Conservation (phyloP, 2,329 filamentous ascomycete genomes). For the Fusarium sulawesiense region DNA sequence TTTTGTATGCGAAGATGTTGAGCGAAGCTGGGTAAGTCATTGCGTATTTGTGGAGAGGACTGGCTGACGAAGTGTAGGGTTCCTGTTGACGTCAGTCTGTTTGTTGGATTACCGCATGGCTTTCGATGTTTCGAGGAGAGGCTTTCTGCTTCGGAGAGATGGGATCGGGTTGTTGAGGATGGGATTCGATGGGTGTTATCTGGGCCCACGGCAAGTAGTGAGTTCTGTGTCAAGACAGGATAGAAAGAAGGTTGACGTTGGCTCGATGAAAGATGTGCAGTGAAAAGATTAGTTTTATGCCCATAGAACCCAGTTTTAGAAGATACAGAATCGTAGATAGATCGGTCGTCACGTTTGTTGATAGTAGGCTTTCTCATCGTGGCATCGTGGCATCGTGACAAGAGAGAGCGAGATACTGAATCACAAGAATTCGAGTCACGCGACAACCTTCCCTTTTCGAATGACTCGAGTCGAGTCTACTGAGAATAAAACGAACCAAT, state of each 20-base stretch:
- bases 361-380: too few relatives aligned
- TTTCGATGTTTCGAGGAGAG: slow-evolving; percentile 12
- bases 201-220: rapidly evolving
- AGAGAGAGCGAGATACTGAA: neutral
- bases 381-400: rapidly evolving
- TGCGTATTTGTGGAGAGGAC: rapidly evolving
- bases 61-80: neutral
- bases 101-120: neutral
- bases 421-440: neutral
- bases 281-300: too few relatives aligned
- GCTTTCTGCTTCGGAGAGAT: neutral
- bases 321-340: too few relatives aligned
- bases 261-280: neutral
- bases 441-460: neutral
- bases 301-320: too few relatives aligned
- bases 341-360: too few relatives aligned
- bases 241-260: too few relatives aligned
- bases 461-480: neutral
- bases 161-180: slow-evolving; percentile 3
- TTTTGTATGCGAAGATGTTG: slow-evolving; percentile 8
- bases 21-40: slow-evolving; percentile 2
- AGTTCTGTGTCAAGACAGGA: slow-evolving; percentile 1
- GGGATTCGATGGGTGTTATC: slow-evolving; percentile 1
- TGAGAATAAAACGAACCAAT: neutral
- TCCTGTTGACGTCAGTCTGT: neutral